Evolutionary conservation across 768 basidiomycete species (phyloP), one percentile per base, ranked within the genome.

Genomic region (Xerocomus potaroensis): DNA sequence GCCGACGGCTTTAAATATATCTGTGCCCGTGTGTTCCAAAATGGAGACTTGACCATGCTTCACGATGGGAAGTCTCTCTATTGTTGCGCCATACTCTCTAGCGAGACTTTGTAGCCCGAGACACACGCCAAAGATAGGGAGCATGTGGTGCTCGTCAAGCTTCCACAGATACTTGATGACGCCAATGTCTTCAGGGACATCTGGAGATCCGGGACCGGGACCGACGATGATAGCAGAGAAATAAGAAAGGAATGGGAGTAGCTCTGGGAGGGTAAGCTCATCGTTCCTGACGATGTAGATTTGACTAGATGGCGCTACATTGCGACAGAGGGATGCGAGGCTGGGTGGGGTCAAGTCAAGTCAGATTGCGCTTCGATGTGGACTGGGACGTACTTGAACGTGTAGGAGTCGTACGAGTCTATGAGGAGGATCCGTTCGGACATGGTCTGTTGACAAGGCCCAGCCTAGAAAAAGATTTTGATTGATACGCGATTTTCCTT

Each of bases 401-500:
- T 87, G 65, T 91, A 91, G 2, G 88, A 90, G 64, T 91, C 89
- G 54, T 91, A 89, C 0, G 88, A 91, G 61, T 90, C 89, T 24
- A 91, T 73, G 37, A 91, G 71, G 24, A 91, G 72, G 38, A 91
- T 70, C 43, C 77, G 72, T 36, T 80, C 79, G 15, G 54, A 49
- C 66, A 71, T 67, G 44, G 50, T 39, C 23, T 49, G 38, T 49
- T 46, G 48, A 21, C 45, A 41, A 48, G 24, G 31, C n/a, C 8
- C 21, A 10, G 15, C 12, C n/a, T n/a, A n/a, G n/a, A n/a, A n/a
- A n/a, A n/a, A n/a, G n/a, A n/a, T n/a, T n/a, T n/a, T n/a, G n/a
- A n/a, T n/a, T n/a, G n/a, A n/a, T n/a, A n/a, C n/a, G n/a, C n/a
- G n/a, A n/a, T n/a, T n/a, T n/a, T n/a, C n/a, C n/a, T n/a, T n/a